These are phyloP conservation scores for Flammula alnicola DNA, from an alignment of 1,284 basidiomycete genomes.

Conservation along the genomic window DNA sequence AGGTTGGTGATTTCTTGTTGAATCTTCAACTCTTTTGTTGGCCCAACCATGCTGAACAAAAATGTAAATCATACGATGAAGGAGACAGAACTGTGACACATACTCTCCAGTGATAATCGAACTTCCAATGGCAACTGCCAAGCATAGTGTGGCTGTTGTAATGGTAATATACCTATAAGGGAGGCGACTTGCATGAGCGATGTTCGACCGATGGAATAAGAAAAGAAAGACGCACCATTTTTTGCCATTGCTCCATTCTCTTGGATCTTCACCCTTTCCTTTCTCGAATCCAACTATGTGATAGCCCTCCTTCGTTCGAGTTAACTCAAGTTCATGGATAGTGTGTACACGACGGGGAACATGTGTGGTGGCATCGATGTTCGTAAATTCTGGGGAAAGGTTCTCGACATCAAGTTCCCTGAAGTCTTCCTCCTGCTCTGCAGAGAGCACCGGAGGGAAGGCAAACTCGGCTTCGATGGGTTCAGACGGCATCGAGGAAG, in stretches of 20 bases:
- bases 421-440: conserved; percentile 36
- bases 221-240: conserved; percentile 36
- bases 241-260: conserved; percentile 36
- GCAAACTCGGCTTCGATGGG: conserved; percentile 40
- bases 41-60: conserved; percentile 37
- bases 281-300: conserved; percentile 39
- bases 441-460: conserved; percentile 33
- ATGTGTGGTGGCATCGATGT: no score
- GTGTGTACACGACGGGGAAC: conserved; percentile 9
- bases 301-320: conserved; percentile 30
- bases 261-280: conserved; percentile 40
- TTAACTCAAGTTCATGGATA: conserved; percentile 27
- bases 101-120: conserved; percentile 46
- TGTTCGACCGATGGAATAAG: neutral
- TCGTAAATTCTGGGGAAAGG: conserved; percentile 6
- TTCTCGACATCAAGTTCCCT: conserved; percentile 30
- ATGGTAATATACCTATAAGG: conserved; percentile 38
- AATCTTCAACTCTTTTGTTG: conserved; percentile 34
- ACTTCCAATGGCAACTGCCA: conserved; percentile 41
- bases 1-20: conserved; percentile 41
- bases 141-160: conserved; percentile 38
- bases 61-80: no score
- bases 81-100: no score
- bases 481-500: conserved; percentile 38
- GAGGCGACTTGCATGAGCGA: neutral